Percentiles rank a stretch among this genome's conserved stretches.
These are phyloP conservation scores for Diaporthe amygdali DNA, from an alignment of 2,329 filamentous ascomycete species.

Conservation along the genomic window DNA sequence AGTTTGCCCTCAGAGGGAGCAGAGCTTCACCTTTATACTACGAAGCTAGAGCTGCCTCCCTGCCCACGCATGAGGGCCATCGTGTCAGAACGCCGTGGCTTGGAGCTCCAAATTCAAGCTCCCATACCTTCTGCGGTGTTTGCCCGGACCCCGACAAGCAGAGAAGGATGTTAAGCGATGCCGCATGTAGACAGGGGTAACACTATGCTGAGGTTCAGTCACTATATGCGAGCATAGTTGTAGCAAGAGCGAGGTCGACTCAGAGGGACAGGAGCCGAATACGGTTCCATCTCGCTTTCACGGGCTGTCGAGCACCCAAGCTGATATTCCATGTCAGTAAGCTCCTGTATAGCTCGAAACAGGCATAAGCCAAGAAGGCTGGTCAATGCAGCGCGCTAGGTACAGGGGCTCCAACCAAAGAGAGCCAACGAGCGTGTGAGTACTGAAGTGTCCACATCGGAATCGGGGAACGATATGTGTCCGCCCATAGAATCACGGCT, in stretches of 20 bases:
- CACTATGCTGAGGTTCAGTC: not conserved
- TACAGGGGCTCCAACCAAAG: not conserved
- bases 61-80: not conserved
- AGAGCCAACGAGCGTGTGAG: not conserved
- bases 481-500: not conserved
- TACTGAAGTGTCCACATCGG: slow-evolving; percentile 10
- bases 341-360: slow-evolving; percentile 1
- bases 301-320: not conserved
- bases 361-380: slow-evolving; percentile 6
- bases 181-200: not conserved
- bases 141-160: not conserved
- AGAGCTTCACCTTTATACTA: slow-evolving; percentile 3
- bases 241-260: not conserved
- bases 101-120: not conserved
- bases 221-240: not conserved
- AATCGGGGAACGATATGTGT: not conserved
- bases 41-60: not conserved
- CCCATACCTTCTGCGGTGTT: not conserved
- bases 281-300: not conserved
- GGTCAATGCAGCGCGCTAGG: not conserved
- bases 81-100: slow-evolving; percentile 1
- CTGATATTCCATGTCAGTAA: not conserved
- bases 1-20: not conserved
- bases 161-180: slow-evolving; percentile 3
- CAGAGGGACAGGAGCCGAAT: not conserved